These are phyloP conservation scores for Fusarium tricinctum DNA, from an alignment of 2,329 filamentous ascomycete genomes.

Conservation along the genomic window DNA sequence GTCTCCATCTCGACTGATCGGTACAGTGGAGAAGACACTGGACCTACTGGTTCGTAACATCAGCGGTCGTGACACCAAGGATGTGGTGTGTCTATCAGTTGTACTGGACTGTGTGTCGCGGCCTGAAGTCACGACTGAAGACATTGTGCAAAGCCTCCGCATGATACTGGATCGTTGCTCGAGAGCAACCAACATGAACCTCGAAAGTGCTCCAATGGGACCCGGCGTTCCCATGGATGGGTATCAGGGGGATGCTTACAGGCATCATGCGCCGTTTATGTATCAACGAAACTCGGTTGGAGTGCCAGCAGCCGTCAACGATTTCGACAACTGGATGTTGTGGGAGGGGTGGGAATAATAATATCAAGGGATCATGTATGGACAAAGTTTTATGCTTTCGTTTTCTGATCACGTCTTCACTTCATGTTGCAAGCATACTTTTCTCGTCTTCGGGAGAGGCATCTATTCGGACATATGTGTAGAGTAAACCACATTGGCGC, in stretches of 20 bases:
- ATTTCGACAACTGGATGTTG: conserved; percentile 56
- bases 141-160: conserved; percentile 59
- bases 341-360: conserved; percentile 58
- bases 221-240: conserved; percentile 31
- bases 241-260: conserved; percentile 49
- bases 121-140: conserved; percentile 58
- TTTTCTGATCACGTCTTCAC: conserved; percentile 10
- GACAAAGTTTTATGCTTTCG: neutral
- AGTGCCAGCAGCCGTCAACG: conserved; percentile 47
- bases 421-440: conserved; percentile 11
- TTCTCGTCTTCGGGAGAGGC: conserved; percentile 16
- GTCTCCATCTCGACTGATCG: conserved; percentile 58
- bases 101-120: conserved; percentile 63
- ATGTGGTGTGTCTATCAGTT: conserved; percentile 63
- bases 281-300: conserved; percentile 51
- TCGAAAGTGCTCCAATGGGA: conserved; percentile 53
- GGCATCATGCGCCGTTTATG: conserved; percentile 50
- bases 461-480: conserved; percentile 23
- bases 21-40: conserved; percentile 63
- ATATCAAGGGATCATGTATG: neutral
- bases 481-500: conserved; percentile 37
- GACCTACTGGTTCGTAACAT: conserved; percentile 62
- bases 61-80: conserved; percentile 65
- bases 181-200: conserved; percentile 59
- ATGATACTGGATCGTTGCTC: conserved; percentile 61